phyloP scores from a whole-genome alignment of 2,329 filamentous ascomycete genomes.

The Exophiala oligosperma region DNA sequence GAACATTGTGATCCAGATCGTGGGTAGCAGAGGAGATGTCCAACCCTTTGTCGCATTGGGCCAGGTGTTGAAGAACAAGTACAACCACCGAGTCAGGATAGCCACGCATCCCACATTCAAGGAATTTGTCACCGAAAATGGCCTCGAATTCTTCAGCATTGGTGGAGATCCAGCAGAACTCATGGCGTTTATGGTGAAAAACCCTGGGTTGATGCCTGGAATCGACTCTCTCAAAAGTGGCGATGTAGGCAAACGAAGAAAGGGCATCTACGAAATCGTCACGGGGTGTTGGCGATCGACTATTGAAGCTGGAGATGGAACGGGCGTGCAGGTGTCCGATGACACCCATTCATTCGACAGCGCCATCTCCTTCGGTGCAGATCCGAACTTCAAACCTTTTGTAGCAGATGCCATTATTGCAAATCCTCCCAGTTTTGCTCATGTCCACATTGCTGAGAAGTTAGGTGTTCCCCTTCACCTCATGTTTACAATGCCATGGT shows the following conservation, averaged over 20 bases:
- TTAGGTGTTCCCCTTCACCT: conserved; percentile 75
- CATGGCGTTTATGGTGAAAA: conserved; percentile 91
- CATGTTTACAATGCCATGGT: conserved; percentile 97
- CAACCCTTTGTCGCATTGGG: conserved; percentile 74
- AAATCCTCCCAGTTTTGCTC: conserved; percentile 76
- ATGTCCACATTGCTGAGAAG: conserved; percentile 77
- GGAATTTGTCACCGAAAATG: conserved; percentile 67
- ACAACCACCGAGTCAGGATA: conserved; percentile 70
- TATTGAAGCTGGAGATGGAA: conserved; percentile 73
- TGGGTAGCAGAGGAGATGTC: conserved; percentile 72
- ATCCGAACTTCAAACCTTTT: conserved; percentile 60
- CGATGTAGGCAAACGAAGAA: conserved; percentile 72
- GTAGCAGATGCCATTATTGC: conserved; percentile 87
- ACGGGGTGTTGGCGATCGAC: conserved; percentile 85
- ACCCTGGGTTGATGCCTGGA: conserved; percentile 81
- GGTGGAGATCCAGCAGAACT: conserved; percentile 74
- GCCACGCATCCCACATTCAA: conserved; percentile 72
- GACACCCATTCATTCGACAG: conserved; percentile 39
- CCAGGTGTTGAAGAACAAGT: conserved; percentile 61
- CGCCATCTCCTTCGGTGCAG: conserved; percentile 42
- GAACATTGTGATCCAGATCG: conserved; percentile 74
- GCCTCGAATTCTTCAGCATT: conserved; percentile 73
- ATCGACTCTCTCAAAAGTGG: conserved; percentile 74
- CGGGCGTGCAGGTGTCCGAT: conserved; percentile 52
- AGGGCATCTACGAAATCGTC: conserved; percentile 76